Percentiles rank a stretch among this genome's conserved stretches.
Conservation (phyloP, 78 protist genomes). For the Dictyostelium discoideum region DNA sequence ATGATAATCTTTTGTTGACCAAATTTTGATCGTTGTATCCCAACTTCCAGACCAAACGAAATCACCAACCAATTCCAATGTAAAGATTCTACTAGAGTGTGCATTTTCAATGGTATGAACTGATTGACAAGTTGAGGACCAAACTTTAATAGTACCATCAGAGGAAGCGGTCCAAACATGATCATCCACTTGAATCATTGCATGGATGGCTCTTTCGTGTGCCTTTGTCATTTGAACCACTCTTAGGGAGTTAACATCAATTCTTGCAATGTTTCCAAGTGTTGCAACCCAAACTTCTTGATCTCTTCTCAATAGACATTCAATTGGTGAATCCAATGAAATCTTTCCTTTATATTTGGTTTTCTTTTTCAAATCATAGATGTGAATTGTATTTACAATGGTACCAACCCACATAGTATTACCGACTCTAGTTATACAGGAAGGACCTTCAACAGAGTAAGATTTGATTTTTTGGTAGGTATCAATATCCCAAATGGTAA, state of each 20-base stretch:
- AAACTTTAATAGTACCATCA: conserved; percentile 46
- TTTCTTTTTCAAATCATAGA: conserved; percentile 60
- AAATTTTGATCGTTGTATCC: conserved; percentile 53
- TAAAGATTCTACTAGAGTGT: conserved; percentile 54
- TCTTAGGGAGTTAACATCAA: conserved; percentile 49
- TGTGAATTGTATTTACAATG: conserved; percentile 29
- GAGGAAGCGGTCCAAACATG: conserved; percentile 65
- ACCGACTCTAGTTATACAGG: conserved; percentile 55
- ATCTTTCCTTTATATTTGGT: conserved; percentile 49
- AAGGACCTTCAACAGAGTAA: conserved; percentile 40
- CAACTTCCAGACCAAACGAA: conserved; percentile 74
- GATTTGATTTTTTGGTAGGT: conserved; percentile 37
- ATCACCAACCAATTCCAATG: conserved; percentile 46
- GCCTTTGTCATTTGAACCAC: conserved; percentile 68
- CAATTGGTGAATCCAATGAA: conserved; percentile 43
- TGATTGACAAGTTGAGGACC: conserved; percentile 51
- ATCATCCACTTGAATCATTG: conserved; percentile 58
- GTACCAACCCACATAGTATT: conserved; percentile 76
- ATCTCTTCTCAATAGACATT: conserved; percentile 29
- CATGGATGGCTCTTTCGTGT: conserved; percentile 60
- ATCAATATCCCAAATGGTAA: conserved; percentile 41
- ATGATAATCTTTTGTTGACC: conserved; percentile 48
- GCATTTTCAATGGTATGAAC: conserved; percentile 31
- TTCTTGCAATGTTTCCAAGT: conserved; percentile 26
- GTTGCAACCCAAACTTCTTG: conserved; percentile 77